These are phyloP conservation scores for Hericium rajendrae DNA, from an alignment of 768 basidiomycete genomes.

Conservation along the genomic window DNA sequence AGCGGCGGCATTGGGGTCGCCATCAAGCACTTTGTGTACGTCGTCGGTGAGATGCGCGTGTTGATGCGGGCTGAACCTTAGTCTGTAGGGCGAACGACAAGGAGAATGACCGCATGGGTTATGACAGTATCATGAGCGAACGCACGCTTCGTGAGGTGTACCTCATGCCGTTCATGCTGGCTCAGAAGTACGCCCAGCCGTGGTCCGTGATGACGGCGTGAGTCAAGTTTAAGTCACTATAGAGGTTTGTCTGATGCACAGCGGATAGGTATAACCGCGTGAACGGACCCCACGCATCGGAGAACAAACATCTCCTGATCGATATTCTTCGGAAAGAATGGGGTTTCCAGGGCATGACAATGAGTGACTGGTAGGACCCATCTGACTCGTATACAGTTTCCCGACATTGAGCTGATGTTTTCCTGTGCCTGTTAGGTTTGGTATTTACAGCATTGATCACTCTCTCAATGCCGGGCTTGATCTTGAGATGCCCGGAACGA, in stretches of 20 bases:
- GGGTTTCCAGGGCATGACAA: conserved; percentile 63
- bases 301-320: conserved; percentile 48
- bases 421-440: conserved; percentile 41
- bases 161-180: conserved; percentile 53
- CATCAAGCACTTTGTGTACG: conserved; percentile 79
- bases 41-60: not conserved
- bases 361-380: conserved; percentile 69
- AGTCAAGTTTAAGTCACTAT: conserved; percentile 17
- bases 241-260: not conserved
- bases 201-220: conserved; percentile 55
- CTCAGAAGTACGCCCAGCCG: conserved; percentile 40
- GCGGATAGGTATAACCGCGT: conserved; percentile 55
- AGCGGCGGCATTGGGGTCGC: conserved; percentile 63
- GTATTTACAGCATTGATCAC: conserved; percentile 55
- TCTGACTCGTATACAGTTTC: not conserved
- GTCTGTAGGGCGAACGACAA: conserved; percentile 64
- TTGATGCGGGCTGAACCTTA: not conserved
- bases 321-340: conserved; percentile 65
- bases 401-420: not conserved
- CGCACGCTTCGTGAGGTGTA: conserved; percentile 51
- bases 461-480: conserved; percentile 70
- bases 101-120: conserved; percentile 64
- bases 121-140: conserved; percentile 39
- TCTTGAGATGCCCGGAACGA: conserved; percentile 70
- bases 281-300: conserved; percentile 65